Percentiles rank a stretch among this genome's conserved stretches.
These are phyloP conservation scores for Camellia japonica DNA, from an alignment of 148 eudicot genomes.

Conservation along the genomic window DNA sequence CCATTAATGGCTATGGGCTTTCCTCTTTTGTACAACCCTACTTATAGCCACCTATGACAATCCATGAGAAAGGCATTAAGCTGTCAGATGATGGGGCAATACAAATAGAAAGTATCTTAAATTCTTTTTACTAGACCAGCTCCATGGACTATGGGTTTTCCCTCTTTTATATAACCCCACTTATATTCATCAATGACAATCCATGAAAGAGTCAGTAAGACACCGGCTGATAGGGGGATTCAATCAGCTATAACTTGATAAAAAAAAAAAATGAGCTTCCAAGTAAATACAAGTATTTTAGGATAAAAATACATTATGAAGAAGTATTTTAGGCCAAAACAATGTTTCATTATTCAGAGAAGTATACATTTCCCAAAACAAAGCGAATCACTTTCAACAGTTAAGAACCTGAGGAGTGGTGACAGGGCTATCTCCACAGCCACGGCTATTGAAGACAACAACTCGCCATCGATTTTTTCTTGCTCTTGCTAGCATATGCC, in stretches of 20 bases:
- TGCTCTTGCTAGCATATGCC: slow-evolving; percentile 81
- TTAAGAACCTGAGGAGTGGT: slow-evolving; percentile 73
- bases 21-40: neutral
- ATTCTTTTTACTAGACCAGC: too few species aligned
- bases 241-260: neutral
- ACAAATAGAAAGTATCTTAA: too few species aligned
- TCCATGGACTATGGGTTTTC: too few species aligned
- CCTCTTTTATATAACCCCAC: too few species aligned
- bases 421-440: slow-evolving; percentile 84
- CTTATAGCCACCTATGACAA: neutral
- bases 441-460: slow-evolving; percentile 89
- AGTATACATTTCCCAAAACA: neutral
- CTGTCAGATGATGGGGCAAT: too few species aligned
- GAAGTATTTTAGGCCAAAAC: neutral
- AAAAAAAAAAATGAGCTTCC: neutral
- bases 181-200: too few species aligned
- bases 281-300: neutral
- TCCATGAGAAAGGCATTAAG: neutral
- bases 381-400: neutral
- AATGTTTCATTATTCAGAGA: neutral
- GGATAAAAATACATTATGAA: neutral
- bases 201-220: too few species aligned
- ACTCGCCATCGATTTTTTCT: slow-evolving; percentile 76
- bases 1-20: neutral
- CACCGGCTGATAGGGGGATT: neutral